phyloP scores from a whole-genome alignment of 2,329 filamentous ascomycete species.

The Pestalotiopsis sp. region DNA sequence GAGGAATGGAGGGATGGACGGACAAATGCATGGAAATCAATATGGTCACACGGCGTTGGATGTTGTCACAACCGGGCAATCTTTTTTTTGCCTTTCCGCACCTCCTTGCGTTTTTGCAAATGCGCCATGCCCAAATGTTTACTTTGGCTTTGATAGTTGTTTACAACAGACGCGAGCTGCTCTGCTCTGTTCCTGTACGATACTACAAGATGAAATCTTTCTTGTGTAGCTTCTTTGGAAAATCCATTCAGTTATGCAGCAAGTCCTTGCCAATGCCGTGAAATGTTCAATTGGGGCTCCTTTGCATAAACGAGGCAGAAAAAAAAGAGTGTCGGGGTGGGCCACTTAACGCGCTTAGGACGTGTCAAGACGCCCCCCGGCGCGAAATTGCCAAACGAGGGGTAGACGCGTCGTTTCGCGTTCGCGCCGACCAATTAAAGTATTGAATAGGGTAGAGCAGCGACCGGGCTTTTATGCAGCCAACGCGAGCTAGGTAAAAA shows the following conservation, averaged over 20 bases:
- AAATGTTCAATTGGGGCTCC: background rate
- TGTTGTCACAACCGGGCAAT: background rate
- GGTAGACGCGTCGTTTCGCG: conserved; percentile 10
- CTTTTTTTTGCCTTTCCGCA: background rate
- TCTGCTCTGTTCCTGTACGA: conserved; percentile 3
- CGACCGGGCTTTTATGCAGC: background rate
- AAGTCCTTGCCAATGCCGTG: background rate
- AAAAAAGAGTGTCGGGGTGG: conserved; percentile 6
- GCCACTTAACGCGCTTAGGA: conserved; percentile 11
- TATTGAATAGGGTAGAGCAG: background rate
- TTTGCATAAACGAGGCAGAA: background rate
- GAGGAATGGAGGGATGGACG: background rate
- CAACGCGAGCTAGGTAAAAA: background rate
- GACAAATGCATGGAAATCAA: conserved; percentile 5
- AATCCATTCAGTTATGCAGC: background rate
- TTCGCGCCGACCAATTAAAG: conserved; percentile 3
- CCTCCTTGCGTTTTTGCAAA: background rate
- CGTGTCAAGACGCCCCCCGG: background rate
- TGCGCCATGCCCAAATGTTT: background rate
- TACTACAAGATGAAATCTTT: background rate
- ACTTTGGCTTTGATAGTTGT: background rate
- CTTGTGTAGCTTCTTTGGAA: background rate
- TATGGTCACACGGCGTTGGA: conserved; percentile 5
- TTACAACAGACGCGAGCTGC: background rate
- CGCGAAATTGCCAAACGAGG: conserved; percentile 3